phyloP scores from a whole-genome alignment of 2,329 filamentous ascomycete genomes.

The Colletotrichum abscissum region DNA sequence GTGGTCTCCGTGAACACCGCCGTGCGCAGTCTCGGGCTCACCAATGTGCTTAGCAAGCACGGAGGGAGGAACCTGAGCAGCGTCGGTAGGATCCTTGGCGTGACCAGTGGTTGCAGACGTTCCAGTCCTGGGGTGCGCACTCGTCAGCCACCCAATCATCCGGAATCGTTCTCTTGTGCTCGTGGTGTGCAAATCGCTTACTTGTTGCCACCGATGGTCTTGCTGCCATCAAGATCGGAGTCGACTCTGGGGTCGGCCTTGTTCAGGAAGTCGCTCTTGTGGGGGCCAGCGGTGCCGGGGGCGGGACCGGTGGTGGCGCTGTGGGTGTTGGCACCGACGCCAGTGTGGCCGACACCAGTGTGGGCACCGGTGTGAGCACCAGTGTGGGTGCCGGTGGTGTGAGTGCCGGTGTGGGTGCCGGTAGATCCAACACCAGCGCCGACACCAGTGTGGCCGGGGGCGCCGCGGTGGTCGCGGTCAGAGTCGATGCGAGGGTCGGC shows the following conservation, averaged over 20 bases:
- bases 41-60: conserved; percentile 60
- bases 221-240: conserved; percentile 64
- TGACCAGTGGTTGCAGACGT: conserved; percentile 13
- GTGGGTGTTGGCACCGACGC: too few relatives aligned
- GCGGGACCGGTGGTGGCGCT: conserved; percentile 35
- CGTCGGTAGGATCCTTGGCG: conserved; percentile 62
- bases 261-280: conserved; percentile 65
- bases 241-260: conserved; percentile 68
- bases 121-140: conserved; percentile 26
- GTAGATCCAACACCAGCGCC: too few relatives aligned
- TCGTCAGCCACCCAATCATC: conserved; percentile 20
- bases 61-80: conserved; percentile 68
- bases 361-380: neutral
- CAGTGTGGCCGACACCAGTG: conserved; percentile 3
- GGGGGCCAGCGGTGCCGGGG: conserved; percentile 28
- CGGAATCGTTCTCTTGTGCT: neutral
- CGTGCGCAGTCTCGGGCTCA: conserved; percentile 57
- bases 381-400: too few relatives aligned
- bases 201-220: conserved; percentile 66
- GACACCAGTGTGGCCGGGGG: conserved; percentile 18
- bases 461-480: conserved; percentile 52
- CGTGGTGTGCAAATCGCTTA: conserved; percentile 42
- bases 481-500: conserved; percentile 65
- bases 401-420: too few relatives aligned
- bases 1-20: conserved; percentile 51